Conservation (phyloP, 306 rosid genomes). For the Datisca glomerata region DNA sequence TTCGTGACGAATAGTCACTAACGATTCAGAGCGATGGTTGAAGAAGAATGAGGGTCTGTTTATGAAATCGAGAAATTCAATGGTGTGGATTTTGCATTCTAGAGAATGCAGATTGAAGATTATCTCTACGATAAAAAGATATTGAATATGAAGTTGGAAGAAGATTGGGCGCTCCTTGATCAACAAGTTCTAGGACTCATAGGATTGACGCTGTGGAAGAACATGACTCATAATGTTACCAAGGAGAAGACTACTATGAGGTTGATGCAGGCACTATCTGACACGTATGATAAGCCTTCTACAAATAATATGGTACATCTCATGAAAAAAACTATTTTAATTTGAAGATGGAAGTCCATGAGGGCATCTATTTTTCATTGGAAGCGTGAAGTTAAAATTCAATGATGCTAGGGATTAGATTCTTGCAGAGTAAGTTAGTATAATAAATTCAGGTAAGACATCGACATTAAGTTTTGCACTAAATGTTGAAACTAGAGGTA, state of each 20-base stretch:
- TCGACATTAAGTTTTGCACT: too few species aligned
- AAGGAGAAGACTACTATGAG: neutral
- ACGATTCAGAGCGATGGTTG: too few species aligned
- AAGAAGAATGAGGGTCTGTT: too few species aligned
- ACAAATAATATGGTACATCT: neutral
- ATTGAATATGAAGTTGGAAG: neutral
- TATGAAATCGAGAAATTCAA: neutral
- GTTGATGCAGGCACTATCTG: neutral
- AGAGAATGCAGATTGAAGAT: neutral
- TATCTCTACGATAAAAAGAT: neutral
- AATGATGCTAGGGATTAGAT: too few species aligned
- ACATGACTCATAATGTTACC: neutral
- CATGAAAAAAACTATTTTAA: neutral
- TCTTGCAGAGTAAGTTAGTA: too few species aligned
- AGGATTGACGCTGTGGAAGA: neutral
- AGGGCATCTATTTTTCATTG: too few species aligned
- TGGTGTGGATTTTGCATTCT: neutral
- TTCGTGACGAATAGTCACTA: too few species aligned
- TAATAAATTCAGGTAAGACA: too few species aligned
- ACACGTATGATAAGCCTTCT: neutral
- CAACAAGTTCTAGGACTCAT: neutral
- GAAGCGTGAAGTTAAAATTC: too few species aligned
- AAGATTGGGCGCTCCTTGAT: neutral
- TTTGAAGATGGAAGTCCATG: too few species aligned
- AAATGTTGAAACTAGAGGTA: too few species aligned